Evolutionary conservation across 192 early-diverging fungal genomes (phyloP).

Genomic region (Backusella liffmaniae): DNA sequence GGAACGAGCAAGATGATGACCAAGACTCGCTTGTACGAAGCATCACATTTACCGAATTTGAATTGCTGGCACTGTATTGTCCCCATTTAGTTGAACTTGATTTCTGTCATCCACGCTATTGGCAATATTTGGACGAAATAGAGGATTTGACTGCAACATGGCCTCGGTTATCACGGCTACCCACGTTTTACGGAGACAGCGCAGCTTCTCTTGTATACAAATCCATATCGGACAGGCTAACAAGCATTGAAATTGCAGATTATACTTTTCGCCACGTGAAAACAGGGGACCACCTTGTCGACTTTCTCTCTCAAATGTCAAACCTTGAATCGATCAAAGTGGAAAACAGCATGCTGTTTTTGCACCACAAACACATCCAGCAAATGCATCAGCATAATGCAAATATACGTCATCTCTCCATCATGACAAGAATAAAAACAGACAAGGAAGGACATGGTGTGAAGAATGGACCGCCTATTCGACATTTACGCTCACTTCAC

Average conservation of each 20-base stretch:
- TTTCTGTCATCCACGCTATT: neutral
- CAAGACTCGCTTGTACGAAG: neutral
- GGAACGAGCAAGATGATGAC: neutral
- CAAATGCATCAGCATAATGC: neutral
- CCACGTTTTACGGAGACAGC: neutral
- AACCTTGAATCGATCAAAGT: neutral
- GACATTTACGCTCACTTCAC: neutral
- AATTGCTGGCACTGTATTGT: neutral
- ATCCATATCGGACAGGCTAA: neutral
- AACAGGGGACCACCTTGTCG: neutral
- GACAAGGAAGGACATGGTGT: neutral
- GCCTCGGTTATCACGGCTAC: neutral
- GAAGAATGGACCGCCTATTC: neutral
- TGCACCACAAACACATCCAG: neutral
- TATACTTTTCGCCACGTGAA: neutral
- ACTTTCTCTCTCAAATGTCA: neutral
- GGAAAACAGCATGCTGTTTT: neutral
- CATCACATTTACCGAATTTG: constrained; percentile 11
- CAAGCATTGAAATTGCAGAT: neutral
- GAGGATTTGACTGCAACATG: neutral
- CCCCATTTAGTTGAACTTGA: neutral
- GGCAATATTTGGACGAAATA: neutral
- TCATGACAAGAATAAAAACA: neutral
- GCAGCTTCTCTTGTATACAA: neutral
- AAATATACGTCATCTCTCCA: neutral